phyloP scores from a whole-genome alignment of 768 basidiomycete species.

The Gyrodon lividus region DNA sequence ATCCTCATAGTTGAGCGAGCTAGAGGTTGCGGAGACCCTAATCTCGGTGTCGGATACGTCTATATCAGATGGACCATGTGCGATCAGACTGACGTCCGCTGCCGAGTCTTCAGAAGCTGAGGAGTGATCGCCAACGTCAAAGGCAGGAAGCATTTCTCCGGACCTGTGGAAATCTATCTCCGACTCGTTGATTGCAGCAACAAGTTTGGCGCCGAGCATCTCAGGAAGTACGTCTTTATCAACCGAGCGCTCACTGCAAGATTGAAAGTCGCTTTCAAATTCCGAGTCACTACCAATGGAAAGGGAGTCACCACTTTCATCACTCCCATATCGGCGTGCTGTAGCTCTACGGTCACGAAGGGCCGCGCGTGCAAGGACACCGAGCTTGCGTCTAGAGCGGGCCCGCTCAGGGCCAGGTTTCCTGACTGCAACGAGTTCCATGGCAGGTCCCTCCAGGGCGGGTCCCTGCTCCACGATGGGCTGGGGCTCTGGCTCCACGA shows the following conservation, averaged over 20 bases:
- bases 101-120: constrained; percentile 17
- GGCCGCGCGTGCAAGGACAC: constrained; percentile 21
- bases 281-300: constrained; percentile 18
- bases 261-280: constrained; percentile 17
- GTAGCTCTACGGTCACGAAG: constrained; percentile 18
- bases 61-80: constrained; percentile 19
- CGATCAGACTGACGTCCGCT: constrained; percentile 20
- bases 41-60: constrained; percentile 10
- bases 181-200: constrained; percentile 26
- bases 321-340: background rate
- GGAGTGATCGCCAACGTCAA: constrained; percentile 7
- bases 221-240: constrained; percentile 22
- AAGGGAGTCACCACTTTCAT: constrained; percentile 3
- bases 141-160: background rate
- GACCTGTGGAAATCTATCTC: constrained; percentile 13
- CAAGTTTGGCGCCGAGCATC: constrained; percentile 27
- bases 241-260: constrained; percentile 20
- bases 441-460: background rate
- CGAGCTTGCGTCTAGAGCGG: constrained; percentile 7
- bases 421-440: background rate
- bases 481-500: background rate
- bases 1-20: constrained; percentile 21
- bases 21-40: constrained; percentile 3
- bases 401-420: background rate
- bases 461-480: background rate